Base-by-base conservation (phyloP, 192 early-diverging fungal species). In the Backusella liffmaniae region DNA sequence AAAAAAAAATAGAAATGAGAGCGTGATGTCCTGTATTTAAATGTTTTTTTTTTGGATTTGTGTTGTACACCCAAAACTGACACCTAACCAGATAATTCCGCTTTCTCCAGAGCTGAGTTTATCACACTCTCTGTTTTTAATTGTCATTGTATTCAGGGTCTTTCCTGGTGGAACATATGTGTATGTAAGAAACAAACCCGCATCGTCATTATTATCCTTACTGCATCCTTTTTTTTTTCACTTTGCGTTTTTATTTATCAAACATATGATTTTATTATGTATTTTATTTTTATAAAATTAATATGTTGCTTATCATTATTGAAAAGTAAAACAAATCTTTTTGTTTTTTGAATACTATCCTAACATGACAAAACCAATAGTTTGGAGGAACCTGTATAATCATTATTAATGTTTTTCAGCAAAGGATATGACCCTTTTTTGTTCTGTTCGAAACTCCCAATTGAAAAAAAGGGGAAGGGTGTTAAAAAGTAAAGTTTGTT, bases 21-120 rank as follows among this genome's bases (percentile, higher is more conserved):
- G 8, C 23, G 56, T 23, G 56, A 26, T 13, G 23, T 26, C 56
- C 56, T 62, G 18, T 62, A 62, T 62, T 62, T 62, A 62, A 13
- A 62, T 62, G 56, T 62, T 62, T 56, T 53, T 56, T 53, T 26
- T 59, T 62, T 29, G 21, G 53, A 26, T 59, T 59, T 59, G 23
- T 3, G 53, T 59, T 59, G 53, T 59, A 26, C 53, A 29, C 42
- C 10, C 23, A 9, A 59, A 59, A 29, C 53, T 59, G 53, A 59
- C 53, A 59, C 53, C 53, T 23, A 59, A 59, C 53, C 56, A 59
- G 56, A 59, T 59, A 59, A 59, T 59, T 59, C 56, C 56, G 56
- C 56, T 59, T 59, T 26, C 56, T 59, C 21, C 56, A 29, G 12
- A 62, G 23, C 56, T 62, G 56, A 62, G 56, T 62, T 62, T 62